Evolutionary conservation across 805 yeast species (phyloP), one percentile per base, ranked within the genome.

Genomic region (Jamesozyma hellenica): DNA sequence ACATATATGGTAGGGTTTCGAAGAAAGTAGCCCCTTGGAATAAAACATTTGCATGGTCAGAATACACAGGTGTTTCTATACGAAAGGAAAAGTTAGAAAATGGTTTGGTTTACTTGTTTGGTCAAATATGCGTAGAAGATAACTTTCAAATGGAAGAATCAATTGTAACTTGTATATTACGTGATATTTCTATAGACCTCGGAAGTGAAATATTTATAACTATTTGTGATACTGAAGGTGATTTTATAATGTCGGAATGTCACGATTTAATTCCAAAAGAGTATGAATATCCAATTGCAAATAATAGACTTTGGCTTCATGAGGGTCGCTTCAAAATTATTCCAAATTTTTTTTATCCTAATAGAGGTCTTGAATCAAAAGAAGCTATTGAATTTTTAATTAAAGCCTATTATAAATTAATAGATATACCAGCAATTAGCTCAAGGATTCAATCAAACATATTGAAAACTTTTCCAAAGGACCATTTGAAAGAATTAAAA

Each of bases 241-340:
- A 79, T 42, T 69, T 72, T 34, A 37, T 77, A 9, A 51, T 79
- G 34, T 65, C 72, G 8, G 79, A 74, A 43, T 66, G 71, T 1
- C 62, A 69, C 28, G 71, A 74, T 3, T 41, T 46, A 2, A 42
- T 75, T 2, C 77, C 78, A 0, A 59, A 60, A 4, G 63, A 58
- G 6, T 75, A 75, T 1, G 64, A 58, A 15, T 64, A 58, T 38
- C 67, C 79, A 0, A 49, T 58, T 13, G 50, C 53, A 1, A 52
- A 50, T 34, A 75, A 77, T 50, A 58, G 83, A 41, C 54, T 70
- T 2, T 77, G 82, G 82, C 44, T 75, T 8, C 65, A 70, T 39
- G 53, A 63, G 33, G 70, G 70, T 3, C 46, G 56, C 16, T 50
- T 71, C 12, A 48, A 64, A 39, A 45, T 65, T 16, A 64, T 72